A percentile compares a stretch with the other conserved stretches of the same genome.
phyloP scores from a whole-genome alignment of 306 rosid species.

The Begonia fuchsioides region DNA sequence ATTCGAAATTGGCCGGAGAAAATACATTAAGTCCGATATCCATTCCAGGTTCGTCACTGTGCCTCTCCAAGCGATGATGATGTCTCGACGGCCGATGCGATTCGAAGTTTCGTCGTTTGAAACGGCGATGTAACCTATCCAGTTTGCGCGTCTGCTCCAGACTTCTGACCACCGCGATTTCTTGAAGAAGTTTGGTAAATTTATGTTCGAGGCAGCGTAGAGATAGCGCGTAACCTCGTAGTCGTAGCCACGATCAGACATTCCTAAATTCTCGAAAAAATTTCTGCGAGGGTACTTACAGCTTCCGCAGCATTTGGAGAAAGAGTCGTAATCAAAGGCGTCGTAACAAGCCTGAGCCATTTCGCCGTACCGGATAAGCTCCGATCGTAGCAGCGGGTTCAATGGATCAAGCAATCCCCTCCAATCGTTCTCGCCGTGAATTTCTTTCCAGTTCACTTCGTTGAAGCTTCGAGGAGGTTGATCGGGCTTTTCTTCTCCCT shows the following conservation, averaged over 20 bases:
- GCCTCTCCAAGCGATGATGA: conserved; percentile 62
- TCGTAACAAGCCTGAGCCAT: conserved; percentile 88
- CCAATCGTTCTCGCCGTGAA: conserved; percentile 67
- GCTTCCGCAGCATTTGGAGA: conserved; percentile 72
- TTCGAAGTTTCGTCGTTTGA: conserved; percentile 30
- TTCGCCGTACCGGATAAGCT: conserved; percentile 71
- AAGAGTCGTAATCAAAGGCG: conserved; percentile 68
- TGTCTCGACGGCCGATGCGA: conserved; percentile 52
- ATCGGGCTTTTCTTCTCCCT: background rate
- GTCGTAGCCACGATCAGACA: conserved; percentile 25
- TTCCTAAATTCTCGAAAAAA: conserved; percentile 25
- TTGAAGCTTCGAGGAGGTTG: background rate
- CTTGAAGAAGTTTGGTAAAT: conserved; percentile 57
- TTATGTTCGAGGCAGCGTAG: conserved; percentile 53
- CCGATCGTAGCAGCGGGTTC: conserved; percentile 41
- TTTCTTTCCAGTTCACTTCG: conserved; percentile 47
- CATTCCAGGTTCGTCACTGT: conserved; percentile 63
- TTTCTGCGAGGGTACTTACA: conserved; percentile 31
- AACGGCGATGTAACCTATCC: conserved; percentile 84
- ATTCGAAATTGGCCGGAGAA: conserved; percentile 27
- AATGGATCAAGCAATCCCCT: conserved; percentile 59
- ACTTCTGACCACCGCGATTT: conserved; percentile 61
- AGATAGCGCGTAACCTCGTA: conserved; percentile 43
- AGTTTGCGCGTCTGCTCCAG: conserved; percentile 70
- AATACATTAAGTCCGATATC: conserved; percentile 57